Percentiles rank a stretch among this genome's conserved stretches.
Evolutionary conservation across 768 basidiomycete genomes (phyloP).

Genomic region (Russula sp.): DNA sequence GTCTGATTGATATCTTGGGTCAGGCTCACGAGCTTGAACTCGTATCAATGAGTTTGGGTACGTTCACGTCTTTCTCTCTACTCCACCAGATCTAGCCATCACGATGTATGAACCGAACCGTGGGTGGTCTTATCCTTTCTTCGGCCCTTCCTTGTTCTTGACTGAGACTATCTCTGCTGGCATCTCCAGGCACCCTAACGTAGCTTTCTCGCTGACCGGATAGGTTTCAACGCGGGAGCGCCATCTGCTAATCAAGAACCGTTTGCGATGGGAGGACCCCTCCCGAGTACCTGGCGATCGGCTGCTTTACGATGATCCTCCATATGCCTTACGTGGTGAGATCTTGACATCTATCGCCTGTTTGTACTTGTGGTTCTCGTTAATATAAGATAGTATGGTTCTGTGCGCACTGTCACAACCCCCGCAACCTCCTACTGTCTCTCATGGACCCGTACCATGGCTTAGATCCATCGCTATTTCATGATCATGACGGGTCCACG

Average conservation of each 20-base stretch:
- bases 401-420: neutral
- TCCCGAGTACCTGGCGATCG: neutral
- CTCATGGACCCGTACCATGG: neutral
- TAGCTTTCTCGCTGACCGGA: neutral
- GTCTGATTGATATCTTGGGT: no score
- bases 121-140: neutral
- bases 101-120: neutral
- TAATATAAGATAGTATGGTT: constrained; percentile 2
- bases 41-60: neutral
- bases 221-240: neutral
- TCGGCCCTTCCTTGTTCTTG: neutral
- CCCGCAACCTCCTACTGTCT: neutral
- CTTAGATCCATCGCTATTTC: neutral
- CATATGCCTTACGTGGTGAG: neutral
- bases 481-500: neutral
- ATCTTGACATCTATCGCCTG: neutral
- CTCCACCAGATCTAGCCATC: neutral
- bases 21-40: neutral
- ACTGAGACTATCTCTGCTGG: neutral
- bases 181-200: constrained; percentile 13
- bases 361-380: neutral
- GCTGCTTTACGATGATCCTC: neutral
- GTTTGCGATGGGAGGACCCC: neutral
- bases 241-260: neutral
- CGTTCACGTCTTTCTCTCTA: neutral